Percentiles rank a stretch among this genome's conserved stretches.
Evolutionary conservation across 306 rosid genomes (phyloP).

Genomic region (Albizia julibrissin): DNA sequence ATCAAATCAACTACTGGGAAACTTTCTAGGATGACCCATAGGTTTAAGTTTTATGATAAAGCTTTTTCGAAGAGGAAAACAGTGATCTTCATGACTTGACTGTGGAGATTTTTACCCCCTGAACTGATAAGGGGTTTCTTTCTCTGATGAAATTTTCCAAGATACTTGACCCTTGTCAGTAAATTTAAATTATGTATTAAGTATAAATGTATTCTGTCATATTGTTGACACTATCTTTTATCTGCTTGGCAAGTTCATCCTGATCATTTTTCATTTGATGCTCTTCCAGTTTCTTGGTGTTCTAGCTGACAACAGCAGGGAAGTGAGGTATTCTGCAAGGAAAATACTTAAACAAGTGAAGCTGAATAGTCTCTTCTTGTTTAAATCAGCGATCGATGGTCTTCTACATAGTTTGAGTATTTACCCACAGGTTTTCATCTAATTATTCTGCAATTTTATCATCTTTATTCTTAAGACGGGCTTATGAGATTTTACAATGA

Average conservation of each 20-base stretch:
- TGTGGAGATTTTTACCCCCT: slow-evolving; percentile 13
- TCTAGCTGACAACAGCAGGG: slow-evolving; percentile 48
- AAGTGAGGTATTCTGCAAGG: slow-evolving; percentile 61
- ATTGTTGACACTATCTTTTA: neutral
- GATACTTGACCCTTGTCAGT: slow-evolving; percentile 4
- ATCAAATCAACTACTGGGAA: slow-evolving; percentile 15
- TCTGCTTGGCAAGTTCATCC: slow-evolving; percentile 2
- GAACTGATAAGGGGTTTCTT: slow-evolving; percentile 14
- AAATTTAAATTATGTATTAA: slow-evolving; percentile 9
- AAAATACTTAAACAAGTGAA: slow-evolving; percentile 62
- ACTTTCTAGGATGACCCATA: neutral
- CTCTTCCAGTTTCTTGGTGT: slow-evolving; percentile 78
- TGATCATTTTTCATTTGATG: slow-evolving; percentile 20
- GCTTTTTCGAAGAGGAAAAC: neutral
- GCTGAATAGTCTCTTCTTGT: slow-evolving; percentile 52
- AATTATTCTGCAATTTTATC: neutral
- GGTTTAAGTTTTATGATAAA: slow-evolving; percentile 12
- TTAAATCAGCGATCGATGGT: slow-evolving; percentile 58
- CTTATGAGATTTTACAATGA: slow-evolving; percentile 12
- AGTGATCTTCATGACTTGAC: neutral
- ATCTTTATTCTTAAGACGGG: slow-evolving; percentile 6
- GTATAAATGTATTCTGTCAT: slow-evolving; percentile 15
- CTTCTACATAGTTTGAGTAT: slow-evolving; percentile 62
- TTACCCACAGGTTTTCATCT: slow-evolving; percentile 61
- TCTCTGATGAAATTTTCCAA: slow-evolving; percentile 20